phyloP scores from a whole-genome alignment of 805 yeast genomes.

The Ascoidea asiatica region DNA sequence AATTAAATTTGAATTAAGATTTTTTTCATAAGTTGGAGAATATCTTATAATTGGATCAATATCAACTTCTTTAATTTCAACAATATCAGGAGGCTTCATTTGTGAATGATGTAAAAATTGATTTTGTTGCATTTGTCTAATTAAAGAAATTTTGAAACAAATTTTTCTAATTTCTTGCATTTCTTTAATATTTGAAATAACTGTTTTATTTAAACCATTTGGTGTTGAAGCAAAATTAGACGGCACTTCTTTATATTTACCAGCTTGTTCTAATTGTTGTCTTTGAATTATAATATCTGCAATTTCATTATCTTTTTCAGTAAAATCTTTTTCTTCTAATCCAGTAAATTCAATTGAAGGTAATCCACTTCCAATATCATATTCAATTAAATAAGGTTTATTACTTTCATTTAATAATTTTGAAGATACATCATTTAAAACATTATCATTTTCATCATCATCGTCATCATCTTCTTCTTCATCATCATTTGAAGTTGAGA shows the following conservation, averaged over 20 bases:
- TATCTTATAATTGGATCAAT: slow-evolving; percentile 75
- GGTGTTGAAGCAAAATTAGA: slow-evolving; percentile 28
- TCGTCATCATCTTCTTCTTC: slow-evolving; percentile 19
- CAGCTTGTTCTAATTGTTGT: slow-evolving; percentile 13
- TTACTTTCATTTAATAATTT: not conserved
- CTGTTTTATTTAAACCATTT: slow-evolving; percentile 46
- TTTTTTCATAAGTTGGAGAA: slow-evolving; percentile 45
- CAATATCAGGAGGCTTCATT: slow-evolving; percentile 55
- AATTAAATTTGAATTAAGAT: slow-evolving; percentile 44
- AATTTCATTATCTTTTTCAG: slow-evolving; percentile 29
- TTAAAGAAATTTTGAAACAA: slow-evolving; percentile 78
- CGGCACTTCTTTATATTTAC: slow-evolving; percentile 20
- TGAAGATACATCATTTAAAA: not conserved
- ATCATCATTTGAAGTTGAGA: slow-evolving; percentile 2
- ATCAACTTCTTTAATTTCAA: slow-evolving; percentile 50
- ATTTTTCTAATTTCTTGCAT: slow-evolving; percentile 83
- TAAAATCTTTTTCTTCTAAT: slow-evolving; percentile 29
- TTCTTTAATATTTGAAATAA: slow-evolving; percentile 53
- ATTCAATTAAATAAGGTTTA: slow-evolving; percentile 62
- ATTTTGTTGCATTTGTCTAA: slow-evolving; percentile 83
- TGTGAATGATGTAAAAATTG: slow-evolving; percentile 64
- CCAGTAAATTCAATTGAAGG: slow-evolving; percentile 54
- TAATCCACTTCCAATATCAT: slow-evolving; percentile 69
- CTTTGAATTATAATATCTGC: slow-evolving; percentile 23
- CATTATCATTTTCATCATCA: slow-evolving; percentile 28